Conservation (phyloP, 352 stramenopile genomes). For the Chrysophaeum taylorii region DNA sequence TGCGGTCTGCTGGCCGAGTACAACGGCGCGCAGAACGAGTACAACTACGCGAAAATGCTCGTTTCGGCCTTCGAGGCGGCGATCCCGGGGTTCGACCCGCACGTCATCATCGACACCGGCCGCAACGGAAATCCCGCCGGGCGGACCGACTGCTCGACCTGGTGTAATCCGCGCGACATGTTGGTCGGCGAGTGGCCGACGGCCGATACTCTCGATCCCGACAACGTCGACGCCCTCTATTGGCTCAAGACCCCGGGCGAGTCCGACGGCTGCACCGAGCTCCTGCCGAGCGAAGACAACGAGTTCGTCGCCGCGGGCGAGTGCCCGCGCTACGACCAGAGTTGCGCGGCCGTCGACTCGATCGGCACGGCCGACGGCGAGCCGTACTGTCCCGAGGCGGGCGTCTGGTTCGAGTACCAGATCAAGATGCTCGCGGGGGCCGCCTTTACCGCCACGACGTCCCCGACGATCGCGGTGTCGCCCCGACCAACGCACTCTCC, state of each 20-base stretch:
- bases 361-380: not conserved
- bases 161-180: not conserved
- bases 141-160: not conserved
- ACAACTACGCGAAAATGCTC: not conserved
- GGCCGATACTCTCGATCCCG: not conserved
- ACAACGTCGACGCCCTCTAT: not conserved
- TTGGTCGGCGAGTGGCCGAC: not conserved
- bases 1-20: not conserved
- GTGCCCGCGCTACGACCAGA: not conserved
- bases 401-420: not conserved
- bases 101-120: not conserved
- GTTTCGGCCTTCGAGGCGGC: not conserved
- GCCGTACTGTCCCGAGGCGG: not conserved
- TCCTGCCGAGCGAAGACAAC: not conserved
- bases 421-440: not conserved
- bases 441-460: not conserved
- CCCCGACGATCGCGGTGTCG: no score
- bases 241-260: slow-evolving; percentile 1
- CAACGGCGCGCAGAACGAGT: not conserved
- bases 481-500: no score
- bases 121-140: not conserved
- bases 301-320: not conserved
- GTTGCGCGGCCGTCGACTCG: not conserved
- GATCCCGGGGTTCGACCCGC: not conserved
- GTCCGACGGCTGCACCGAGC: not conserved